These are phyloP conservation scores for Nelumbo lutea DNA, from an alignment of 164 flowering plant species.

Conservation along the genomic window DNA sequence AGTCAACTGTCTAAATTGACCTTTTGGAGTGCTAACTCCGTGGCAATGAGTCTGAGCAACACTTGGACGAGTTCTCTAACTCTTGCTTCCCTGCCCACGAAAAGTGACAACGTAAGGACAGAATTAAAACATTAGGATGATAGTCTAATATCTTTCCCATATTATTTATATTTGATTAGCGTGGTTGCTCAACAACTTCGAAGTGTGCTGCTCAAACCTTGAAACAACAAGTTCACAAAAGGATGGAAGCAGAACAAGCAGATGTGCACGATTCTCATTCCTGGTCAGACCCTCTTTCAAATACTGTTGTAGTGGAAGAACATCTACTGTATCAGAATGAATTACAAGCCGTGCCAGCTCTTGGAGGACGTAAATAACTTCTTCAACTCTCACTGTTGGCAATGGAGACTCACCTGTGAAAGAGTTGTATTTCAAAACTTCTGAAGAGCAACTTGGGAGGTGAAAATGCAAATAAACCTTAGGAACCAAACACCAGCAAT, in stretches of 20 bases:
- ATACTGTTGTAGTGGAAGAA: slow-evolving; percentile 53
- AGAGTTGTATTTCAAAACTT: slow-evolving; percentile 5
- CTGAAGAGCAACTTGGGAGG: not conserved
- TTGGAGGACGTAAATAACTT: slow-evolving; percentile 62
- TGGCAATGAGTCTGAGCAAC: slow-evolving; percentile 49
- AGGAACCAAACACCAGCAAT: not conserved
- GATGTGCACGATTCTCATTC: slow-evolving; percentile 49
- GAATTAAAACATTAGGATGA: not conserved
- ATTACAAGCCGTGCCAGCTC: slow-evolving; percentile 60
- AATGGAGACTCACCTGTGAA: slow-evolving; percentile 62
- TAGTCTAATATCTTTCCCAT: no score
- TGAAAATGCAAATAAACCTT: not conserved
- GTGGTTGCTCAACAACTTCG: not conserved
- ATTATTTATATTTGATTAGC: not conserved
- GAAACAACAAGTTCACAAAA: slow-evolving; percentile 82
- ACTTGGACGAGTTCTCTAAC: slow-evolving; percentile 79
- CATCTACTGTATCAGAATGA: slow-evolving; percentile 60
- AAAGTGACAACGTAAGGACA: not conserved
- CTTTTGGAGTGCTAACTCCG: slow-evolving; percentile 57
- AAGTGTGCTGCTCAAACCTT: slow-evolving; percentile 41
- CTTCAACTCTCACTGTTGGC: slow-evolving; percentile 75
- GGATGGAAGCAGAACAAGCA: slow-evolving; percentile 68
- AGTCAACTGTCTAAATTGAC: slow-evolving; percentile 19
- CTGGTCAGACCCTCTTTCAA: slow-evolving; percentile 40
- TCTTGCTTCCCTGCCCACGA: slow-evolving; percentile 61